These are phyloP conservation scores for Saussurea involucrata DNA, from an alignment of 129 eudicot genomes.

Conservation along the genomic window DNA sequence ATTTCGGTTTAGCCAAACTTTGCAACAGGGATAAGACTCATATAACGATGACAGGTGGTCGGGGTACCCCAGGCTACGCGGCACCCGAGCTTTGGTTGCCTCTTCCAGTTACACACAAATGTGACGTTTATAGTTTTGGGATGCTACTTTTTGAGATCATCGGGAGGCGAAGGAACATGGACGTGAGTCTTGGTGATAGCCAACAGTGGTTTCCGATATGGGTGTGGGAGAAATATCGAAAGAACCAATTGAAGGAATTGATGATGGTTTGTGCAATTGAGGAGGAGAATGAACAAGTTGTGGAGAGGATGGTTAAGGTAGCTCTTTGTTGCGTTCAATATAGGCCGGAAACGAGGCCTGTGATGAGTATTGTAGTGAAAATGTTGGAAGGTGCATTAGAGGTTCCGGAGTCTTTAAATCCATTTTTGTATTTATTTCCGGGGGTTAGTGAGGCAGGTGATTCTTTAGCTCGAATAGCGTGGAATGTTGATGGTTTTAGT, in stretches of 20 bases:
- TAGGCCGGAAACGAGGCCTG: conserved; percentile 10
- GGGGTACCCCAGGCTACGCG: conserved; percentile 30
- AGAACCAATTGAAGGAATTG: too few relatives aligned
- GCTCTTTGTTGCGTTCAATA: conserved; percentile 20
- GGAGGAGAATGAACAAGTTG: too few relatives aligned
- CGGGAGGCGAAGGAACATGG: too few relatives aligned
- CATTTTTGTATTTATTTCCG: neutral
- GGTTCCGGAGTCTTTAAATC: conserved; percentile 1
- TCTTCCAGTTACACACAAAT: too few relatives aligned
- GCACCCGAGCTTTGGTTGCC: too few relatives aligned
- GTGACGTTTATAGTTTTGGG: too few relatives aligned
- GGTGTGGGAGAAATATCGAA: too few relatives aligned
- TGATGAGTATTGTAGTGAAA: conserved; percentile 21
- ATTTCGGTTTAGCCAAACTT: conserved; percentile 33
- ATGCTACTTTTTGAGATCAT: too few relatives aligned
- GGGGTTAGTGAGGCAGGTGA: neutral
- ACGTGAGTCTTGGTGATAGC: too few relatives aligned
- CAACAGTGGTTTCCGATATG: too few relatives aligned
- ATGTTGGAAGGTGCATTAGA: conserved; percentile 26
- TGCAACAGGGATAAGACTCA: conserved; percentile 24
- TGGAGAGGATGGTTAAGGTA: conserved; percentile 11
- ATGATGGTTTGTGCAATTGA: too few relatives aligned
- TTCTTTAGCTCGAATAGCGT: neutral
- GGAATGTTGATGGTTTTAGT: neutral
- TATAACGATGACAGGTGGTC: conserved; percentile 24